phyloP scores from a whole-genome alignment of 495 filamentous ascomycete genomes.

The Baudoinia panamericana region DNA sequence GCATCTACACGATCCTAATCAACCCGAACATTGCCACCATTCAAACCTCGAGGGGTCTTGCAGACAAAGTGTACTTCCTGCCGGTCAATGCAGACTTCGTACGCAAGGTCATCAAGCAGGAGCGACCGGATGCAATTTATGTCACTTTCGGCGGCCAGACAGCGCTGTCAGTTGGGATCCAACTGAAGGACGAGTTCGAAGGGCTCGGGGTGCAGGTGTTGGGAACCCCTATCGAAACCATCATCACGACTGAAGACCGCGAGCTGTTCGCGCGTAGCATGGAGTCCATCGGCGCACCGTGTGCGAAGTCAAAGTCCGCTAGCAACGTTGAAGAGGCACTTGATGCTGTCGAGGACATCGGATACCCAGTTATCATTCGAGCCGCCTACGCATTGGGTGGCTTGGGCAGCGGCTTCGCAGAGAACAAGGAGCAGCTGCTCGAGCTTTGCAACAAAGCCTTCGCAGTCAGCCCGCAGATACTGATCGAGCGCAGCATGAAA shows the following conservation, averaged over 20 bases:
- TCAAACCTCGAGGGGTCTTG: slow-evolving; percentile 88
- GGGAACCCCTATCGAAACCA: slow-evolving; percentile 92
- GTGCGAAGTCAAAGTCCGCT: slow-evolving; percentile 90
- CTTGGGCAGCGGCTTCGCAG: slow-evolving; percentile 88
- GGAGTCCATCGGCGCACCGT: slow-evolving; percentile 97
- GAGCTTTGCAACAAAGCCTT: slow-evolving; percentile 93
- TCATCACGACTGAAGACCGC: slow-evolving; percentile 95
- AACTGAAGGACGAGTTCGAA: slow-evolving; percentile 93
- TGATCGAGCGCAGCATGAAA: slow-evolving; percentile 98
- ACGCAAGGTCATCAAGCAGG: slow-evolving; percentile 87
- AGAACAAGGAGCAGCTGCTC: slow-evolving; percentile 72
- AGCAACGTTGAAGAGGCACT: slow-evolving; percentile 75
- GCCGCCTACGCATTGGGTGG: slow-evolving; percentile 94
- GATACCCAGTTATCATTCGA: slow-evolving; percentile 92
- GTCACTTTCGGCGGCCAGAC: slow-evolving; percentile 95
- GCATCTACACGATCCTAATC: slow-evolving; percentile 87
- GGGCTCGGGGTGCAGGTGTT: slow-evolving; percentile 80
- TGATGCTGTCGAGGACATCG: slow-evolving; percentile 70
- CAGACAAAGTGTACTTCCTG: slow-evolving; percentile 97
- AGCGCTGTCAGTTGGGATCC: slow-evolving; percentile 84
- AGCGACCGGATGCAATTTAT: slow-evolving; percentile 93
- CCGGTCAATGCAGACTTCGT: slow-evolving; percentile 94
- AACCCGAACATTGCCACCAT: slow-evolving; percentile 99
- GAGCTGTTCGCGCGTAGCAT: slow-evolving; percentile 95
- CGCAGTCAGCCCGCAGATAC: slow-evolving; percentile 85